Evolutionary conservation across 495 filamentous ascomycete genomes (phyloP).

Genomic region (Penicillium ochrochloron): DNA sequence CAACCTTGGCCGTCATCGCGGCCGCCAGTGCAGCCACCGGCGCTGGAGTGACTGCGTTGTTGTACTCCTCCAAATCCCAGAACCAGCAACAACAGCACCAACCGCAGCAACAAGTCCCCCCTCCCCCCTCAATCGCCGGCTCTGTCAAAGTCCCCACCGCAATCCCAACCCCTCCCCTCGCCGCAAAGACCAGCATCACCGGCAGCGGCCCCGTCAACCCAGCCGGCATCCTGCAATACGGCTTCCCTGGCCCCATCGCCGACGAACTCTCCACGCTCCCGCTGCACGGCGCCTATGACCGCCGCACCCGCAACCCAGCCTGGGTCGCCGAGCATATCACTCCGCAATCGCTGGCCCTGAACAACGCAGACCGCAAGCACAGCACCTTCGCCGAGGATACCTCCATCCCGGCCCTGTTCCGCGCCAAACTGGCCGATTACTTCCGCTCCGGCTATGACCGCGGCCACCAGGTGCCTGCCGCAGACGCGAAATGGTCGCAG

Average conservation of each 20-base stretch:
- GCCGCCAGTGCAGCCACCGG: constrained; percentile 88
- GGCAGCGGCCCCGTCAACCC: constrained; percentile 71
- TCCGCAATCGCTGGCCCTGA: constrained; percentile 73
- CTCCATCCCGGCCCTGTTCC: constrained; percentile 80
- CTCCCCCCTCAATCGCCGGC: constrained; percentile 34
- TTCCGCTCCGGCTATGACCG: constrained; percentile 81
- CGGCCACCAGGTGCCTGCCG: constrained; percentile 86
- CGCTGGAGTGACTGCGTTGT: constrained; percentile 78
- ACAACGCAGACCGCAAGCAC: constrained; percentile 82
- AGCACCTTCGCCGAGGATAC: constrained; percentile 82
- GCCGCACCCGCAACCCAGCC: constrained; percentile 85
- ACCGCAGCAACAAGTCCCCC: constrained; percentile 51
- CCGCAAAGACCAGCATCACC: constrained; percentile 37
- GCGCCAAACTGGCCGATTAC: constrained; percentile 90
- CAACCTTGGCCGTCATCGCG: constrained; percentile 84
- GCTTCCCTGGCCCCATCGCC: constrained; percentile 88
- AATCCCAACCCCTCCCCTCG: constrained; percentile 44
- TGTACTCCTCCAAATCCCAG: constrained; percentile 66
- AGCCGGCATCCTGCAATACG: constrained; percentile 90
- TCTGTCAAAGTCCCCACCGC: constrained; percentile 32
- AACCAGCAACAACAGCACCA: constrained; percentile 24
- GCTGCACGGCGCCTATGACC: constrained; percentile 86
- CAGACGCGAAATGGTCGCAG: constrained; percentile 95
- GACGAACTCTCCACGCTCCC: constrained; percentile 77
- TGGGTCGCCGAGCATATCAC: constrained; percentile 99